phyloP scores from a whole-genome alignment of 192 early-diverging fungal genomes.

The Backusella tarrabulga region DNA sequence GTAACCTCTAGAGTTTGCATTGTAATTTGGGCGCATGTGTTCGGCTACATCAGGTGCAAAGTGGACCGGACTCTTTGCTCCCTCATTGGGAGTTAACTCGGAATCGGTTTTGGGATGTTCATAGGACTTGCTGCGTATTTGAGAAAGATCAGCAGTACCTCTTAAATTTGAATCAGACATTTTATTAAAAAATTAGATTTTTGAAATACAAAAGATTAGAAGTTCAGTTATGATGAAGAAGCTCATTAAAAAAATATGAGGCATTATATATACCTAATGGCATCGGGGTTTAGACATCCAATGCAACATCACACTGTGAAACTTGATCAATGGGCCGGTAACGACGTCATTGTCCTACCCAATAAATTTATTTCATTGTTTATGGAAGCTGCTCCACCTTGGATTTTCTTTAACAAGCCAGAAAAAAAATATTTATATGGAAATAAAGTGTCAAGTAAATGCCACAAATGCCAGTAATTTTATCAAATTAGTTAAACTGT shows the following conservation, averaged over 20 bases:
- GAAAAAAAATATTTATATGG: not conserved
- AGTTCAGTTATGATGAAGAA: not conserved
- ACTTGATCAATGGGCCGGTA: not conserved
- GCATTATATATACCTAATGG: not conserved
- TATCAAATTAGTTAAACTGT: not conserved
- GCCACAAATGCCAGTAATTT: not conserved
- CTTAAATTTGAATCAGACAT: not conserved
- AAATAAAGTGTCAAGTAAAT: not conserved
- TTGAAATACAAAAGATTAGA: not conserved
- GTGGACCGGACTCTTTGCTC: not conserved
- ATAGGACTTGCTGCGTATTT: not conserved
- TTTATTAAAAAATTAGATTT: not conserved
- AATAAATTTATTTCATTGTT: not conserved
- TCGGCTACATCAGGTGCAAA: not conserved
- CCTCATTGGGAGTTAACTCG: not conserved
- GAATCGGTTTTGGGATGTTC: not conserved
- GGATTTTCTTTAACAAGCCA: not conserved
- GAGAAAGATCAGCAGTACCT: slow-evolving; percentile 11
- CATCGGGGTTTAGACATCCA: not conserved
- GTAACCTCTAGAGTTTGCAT: not conserved
- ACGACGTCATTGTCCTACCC: not conserved
- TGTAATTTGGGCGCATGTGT: not conserved
- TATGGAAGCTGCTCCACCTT: not conserved
- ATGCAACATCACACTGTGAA: not conserved
- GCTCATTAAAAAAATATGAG: not conserved